Evolutionary conservation across 2,329 filamentous ascomycete genomes (phyloP).

Genomic region (Epichloe scottii): DNA sequence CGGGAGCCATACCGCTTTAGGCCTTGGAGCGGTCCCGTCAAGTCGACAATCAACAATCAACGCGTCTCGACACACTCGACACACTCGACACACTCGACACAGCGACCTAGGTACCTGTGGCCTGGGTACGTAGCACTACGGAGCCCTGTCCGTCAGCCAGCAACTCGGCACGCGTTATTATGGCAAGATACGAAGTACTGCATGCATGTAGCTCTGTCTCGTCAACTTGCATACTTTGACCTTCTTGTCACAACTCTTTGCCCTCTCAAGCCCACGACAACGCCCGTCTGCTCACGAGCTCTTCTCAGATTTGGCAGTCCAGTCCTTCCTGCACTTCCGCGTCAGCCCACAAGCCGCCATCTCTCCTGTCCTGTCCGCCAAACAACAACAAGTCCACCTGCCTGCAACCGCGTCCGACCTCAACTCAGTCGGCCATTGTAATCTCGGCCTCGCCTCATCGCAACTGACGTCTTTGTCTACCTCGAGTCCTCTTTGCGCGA

Average conservation of each 20-base stretch:
- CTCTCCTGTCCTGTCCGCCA: neutral
- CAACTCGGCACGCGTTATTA: constrained; percentile 2
- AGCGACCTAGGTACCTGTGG: no score
- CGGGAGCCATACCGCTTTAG: constrained; percentile 3
- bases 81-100: no score
- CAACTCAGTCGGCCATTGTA: neutral
- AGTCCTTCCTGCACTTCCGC: neutral
- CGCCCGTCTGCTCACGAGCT: no score
- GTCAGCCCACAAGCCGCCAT: neutral
- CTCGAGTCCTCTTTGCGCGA: neutral
- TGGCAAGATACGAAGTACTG: no score
- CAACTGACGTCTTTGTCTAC: neutral
- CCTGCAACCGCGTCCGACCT: neutral
- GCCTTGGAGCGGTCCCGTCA: neutral
- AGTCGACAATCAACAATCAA: no score
- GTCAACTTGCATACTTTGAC: neutral
- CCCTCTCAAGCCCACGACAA: no score
- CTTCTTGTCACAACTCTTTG: neutral
- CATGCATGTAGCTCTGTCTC: neutral
- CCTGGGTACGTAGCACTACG: neutral
- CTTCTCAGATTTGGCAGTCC: neutral
- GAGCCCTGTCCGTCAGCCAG: neutral
- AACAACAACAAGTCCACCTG: neutral
- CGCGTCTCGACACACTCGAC: no score
- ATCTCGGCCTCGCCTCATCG: neutral